phyloP scores from a whole-genome alignment of 2,329 filamentous ascomycete species.

The Neurospora sp. region DNA sequence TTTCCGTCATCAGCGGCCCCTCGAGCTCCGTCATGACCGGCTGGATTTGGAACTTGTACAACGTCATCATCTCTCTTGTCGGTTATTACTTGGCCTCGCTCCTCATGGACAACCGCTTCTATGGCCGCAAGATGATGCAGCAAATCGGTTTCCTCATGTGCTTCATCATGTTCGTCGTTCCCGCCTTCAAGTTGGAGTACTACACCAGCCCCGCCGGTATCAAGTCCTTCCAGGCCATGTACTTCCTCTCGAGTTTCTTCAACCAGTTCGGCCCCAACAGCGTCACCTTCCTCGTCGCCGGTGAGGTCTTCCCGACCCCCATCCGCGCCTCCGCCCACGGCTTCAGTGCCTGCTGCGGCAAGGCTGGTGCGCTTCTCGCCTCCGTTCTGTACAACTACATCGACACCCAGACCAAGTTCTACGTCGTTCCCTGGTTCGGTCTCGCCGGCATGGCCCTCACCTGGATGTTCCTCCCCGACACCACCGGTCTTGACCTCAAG shows the following conservation, averaged over 20 bases:
- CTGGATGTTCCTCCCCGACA: slow-evolving; percentile 83
- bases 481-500: slow-evolving; percentile 90
- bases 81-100: slow-evolving; percentile 89
- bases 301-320: slow-evolving; percentile 91
- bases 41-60: slow-evolving; percentile 90
- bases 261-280: slow-evolving; percentile 97
- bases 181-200: slow-evolving; percentile 79
- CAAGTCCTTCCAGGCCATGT: slow-evolving; percentile 93
- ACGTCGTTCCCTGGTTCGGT: slow-evolving; percentile 92
- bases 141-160: slow-evolving; percentile 86
- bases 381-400: slow-evolving; percentile 95
- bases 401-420: slow-evolving; percentile 71
- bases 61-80: slow-evolving; percentile 72
- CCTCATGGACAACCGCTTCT: slow-evolving; percentile 91
- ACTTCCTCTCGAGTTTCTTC: slow-evolving; percentile 96
- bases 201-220: slow-evolving; percentile 64
- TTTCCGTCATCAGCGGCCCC: slow-evolving; percentile 63
- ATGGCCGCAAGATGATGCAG: slow-evolving; percentile 94
- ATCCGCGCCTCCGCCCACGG: slow-evolving; percentile 91
- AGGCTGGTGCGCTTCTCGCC: slow-evolving; percentile 77
- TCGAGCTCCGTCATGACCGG: slow-evolving; percentile 67
- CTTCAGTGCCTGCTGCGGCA: slow-evolving; percentile 85
- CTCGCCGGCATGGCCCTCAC: slow-evolving; percentile 78
- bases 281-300: slow-evolving; percentile 91
- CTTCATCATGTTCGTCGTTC: slow-evolving; percentile 88